Evolutionary conservation across 1,284 basidiomycete species (phyloP), one percentile per base, ranked within the genome.

Genomic region (Puccinia coronata): DNA sequence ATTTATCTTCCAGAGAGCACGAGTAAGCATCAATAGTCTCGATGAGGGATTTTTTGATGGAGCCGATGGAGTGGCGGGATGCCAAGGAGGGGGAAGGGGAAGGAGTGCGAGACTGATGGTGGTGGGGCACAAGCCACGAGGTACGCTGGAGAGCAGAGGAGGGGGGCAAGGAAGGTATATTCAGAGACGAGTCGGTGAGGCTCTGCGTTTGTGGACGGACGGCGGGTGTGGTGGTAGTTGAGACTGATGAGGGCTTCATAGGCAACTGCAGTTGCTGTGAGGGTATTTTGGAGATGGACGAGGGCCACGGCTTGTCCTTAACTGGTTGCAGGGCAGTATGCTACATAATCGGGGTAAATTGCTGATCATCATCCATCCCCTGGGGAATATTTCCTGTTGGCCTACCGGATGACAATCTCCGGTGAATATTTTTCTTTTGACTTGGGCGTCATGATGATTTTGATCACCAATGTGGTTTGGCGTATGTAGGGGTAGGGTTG

Each of bases 1-100:
- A n/a, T 73, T 73, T 73, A 36, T 73, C 71, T 57, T 73, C 43
- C 8, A 73, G 34, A 14, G 43, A 6, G 25, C 71, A 73, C 9
- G 47, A 18, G n/a, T 28, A 73, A 12, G 20, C 20, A 23, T 73
- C 47, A 34, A 73, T 39, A 8, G 51, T 53, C 23, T 73, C 71
- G 34, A 73, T 36, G 5, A 73, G 36, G 3, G 49, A 31, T 39
- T 73, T 73, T 34, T 73, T 73, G 36, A 73, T 73, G 1, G 47
- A n/a, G 36, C 1, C 31, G 49, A 73, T 73, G 1, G 59, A 49
- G 11, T 47, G 47, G 14, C 41, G 67, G 36, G 25, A 31, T 43
- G 47, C n/a, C 31, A 39, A 28, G 39, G 67, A 28, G 3, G 3
- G 2, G n/a, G 41, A 69, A n/a, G 20, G 47, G 39, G 47, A 69